Base-by-base conservation (phyloP, 2,329 filamentous ascomycete genomes). In the Nigrospora osmanthi region DNA sequence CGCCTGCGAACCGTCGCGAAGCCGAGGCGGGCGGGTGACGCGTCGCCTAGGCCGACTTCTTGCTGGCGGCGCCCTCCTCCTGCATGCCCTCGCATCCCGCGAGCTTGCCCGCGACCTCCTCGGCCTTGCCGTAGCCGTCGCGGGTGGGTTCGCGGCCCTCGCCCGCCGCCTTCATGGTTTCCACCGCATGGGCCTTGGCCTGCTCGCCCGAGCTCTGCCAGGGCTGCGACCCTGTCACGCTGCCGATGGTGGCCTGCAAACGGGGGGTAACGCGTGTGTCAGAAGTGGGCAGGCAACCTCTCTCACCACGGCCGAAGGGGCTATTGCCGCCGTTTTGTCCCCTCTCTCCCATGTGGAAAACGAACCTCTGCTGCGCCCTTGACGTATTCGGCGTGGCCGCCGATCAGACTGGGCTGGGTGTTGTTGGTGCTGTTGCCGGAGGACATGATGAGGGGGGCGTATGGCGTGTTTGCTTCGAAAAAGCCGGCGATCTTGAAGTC, bases 61-160 rank as follows among this genome's bases (percentile, higher is more conserved):
- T 64, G 55, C 76, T 81, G 15, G 67, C 71, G 13, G 65, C 69
- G 0, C 81, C 81, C 60, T 85, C 81, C 44, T 73, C 71, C 61
- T 76, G 67, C 83, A 87, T 87, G 0, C 83, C 83, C 61, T 83
- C 78, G 52, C 83, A 87, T 0, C 83, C 83, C 0, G 78, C 73
- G 1, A 75, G 63, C 56, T 76, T 78, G 6, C 83, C 83, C 0
- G 80, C 76, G 40, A 81, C 57, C 67, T 86, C 77, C 59, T 88
- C 83, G 3, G 71, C 70, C 55, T 75, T 78, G 33, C 83, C 83
- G 44, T 74, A 80, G 0, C 82, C 82, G 37, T 75, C 66, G 6
- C 61, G 56, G 3, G 62, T 54, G 1, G 73, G 59, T 52, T 85
- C 78, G 17, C 81, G 70, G 43, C 72, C 63, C 52, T 79, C 72